Percentiles rank a stretch among this genome's conserved stretches.
Conservation (phyloP, 805 yeast species). For the Candida golubevii region DNA sequence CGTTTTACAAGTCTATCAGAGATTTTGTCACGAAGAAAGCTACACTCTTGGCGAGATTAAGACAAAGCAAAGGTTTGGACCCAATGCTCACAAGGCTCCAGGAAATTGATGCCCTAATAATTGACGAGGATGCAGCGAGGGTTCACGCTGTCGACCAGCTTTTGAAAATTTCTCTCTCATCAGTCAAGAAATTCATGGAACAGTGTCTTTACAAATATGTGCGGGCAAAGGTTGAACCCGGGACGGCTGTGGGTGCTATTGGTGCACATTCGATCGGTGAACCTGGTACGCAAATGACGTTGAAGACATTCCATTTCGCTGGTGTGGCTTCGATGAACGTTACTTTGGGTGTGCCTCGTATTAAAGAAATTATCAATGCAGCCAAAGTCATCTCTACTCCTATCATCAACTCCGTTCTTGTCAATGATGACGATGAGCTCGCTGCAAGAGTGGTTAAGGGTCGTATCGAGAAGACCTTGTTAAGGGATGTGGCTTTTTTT, state of each 20-base stretch:
- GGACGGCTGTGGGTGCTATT: slow-evolving; percentile 98
- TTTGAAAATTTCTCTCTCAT: slow-evolving; percentile 56
- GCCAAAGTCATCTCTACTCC: slow-evolving; percentile 94
- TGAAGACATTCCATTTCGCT: slow-evolving; percentile 96
- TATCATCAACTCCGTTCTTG: slow-evolving; percentile 89
- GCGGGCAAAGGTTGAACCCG: slow-evolving; percentile 94
- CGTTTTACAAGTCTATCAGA: slow-evolving; percentile 72
- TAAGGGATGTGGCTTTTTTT: slow-evolving; percentile 81
- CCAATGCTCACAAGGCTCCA: slow-evolving; percentile 33
- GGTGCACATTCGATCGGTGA: slow-evolving; percentile 99
- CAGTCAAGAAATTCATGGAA: slow-evolving; percentile 63
- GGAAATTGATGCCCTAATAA: slow-evolving; percentile 35
- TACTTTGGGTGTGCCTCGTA: slow-evolving; percentile 95
- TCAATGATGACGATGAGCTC: slow-evolving; percentile 89
- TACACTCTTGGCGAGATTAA: slow-evolving; percentile 46
- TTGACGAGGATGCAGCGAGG: slow-evolving; percentile 23
- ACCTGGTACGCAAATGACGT: slow-evolving; percentile 97
- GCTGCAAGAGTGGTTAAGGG: slow-evolving; percentile 99
- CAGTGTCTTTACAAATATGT: slow-evolving; percentile 79
- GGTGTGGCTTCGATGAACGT: slow-evolving; percentile 97
- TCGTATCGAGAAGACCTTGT: slow-evolving; percentile 84
- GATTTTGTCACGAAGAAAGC: slow-evolving; percentile 60
- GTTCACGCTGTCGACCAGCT: slow-evolving; percentile 57
- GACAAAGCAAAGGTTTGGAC: slow-evolving; percentile 51
- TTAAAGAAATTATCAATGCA: slow-evolving; percentile 96